Conservation (phyloP, 768 basidiomycete species). For the Leccinum subgranulosum region DNA sequence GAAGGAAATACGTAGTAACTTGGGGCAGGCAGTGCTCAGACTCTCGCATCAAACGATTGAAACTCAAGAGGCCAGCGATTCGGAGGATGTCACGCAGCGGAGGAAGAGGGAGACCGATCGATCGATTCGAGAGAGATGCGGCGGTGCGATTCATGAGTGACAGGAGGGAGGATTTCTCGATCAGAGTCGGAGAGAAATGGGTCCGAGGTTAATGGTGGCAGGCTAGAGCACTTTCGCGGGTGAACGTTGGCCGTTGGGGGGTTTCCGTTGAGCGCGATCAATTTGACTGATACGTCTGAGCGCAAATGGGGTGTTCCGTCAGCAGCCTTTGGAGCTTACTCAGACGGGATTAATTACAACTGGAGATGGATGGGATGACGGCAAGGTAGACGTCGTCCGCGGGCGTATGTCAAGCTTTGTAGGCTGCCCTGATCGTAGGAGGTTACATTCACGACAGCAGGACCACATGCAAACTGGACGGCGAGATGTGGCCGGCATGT, state of each 20-base stretch:
- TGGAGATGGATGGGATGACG: neutral
- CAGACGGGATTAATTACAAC: neutral
- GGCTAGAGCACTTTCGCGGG: constrained; percentile 9
- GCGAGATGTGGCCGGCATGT: neutral
- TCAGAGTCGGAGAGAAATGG: constrained; percentile 6
- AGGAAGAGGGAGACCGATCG: neutral
- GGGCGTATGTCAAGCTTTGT: neutral
- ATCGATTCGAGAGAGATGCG: neutral
- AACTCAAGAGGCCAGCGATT: neutral
- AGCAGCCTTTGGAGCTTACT: constrained; percentile 2
- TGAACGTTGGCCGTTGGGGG: neutral
- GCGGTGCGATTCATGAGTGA: constrained; percentile 1
- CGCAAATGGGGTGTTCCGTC: constrained; percentile 1
- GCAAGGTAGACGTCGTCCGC: neutral
- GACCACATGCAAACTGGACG: neutral
- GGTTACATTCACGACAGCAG: neutral
- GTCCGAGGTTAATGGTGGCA: neutral
- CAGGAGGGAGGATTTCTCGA: constrained; percentile 10
- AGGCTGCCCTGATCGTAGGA: constrained; percentile 3
- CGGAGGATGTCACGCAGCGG: neutral
- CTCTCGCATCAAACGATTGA: constrained; percentile 3
- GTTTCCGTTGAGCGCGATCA: neutral
- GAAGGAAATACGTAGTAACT: neutral
- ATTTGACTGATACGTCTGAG: constrained; percentile 1
- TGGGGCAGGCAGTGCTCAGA: constrained; percentile 3